phyloP scores from a whole-genome alignment of 2,329 filamentous ascomycete genomes.

The Trichoderma oligosporum region DNA sequence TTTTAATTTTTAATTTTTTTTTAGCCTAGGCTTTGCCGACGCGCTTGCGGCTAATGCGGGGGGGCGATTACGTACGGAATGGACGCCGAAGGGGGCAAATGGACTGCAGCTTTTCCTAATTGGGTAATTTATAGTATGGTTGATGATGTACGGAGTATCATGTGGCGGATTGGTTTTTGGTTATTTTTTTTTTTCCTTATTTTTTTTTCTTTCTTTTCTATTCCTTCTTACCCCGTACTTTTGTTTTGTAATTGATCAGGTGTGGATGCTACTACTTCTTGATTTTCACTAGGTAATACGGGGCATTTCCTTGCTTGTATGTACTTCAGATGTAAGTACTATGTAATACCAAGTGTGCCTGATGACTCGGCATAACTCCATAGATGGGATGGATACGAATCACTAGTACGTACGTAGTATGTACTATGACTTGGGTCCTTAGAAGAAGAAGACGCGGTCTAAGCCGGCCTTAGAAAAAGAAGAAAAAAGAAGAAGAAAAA shows the following conservation, averaged over 20 bases:
- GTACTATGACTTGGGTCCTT: background rate
- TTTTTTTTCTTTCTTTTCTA: background rate
- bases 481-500: background rate
- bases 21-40: conserved; percentile 1
- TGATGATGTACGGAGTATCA: background rate
- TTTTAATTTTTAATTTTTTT: too few relatives aligned
- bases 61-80: conserved; percentile 20
- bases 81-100: too few relatives aligned
- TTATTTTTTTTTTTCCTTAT: background rate
- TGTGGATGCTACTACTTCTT: background rate
- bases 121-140: background rate
- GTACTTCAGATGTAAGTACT: too few relatives aligned
- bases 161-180: background rate
- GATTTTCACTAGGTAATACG: too few relatives aligned
- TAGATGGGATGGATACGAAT: background rate
- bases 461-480: background rate
- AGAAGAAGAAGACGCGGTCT: background rate
- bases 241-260: background rate
- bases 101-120: background rate
- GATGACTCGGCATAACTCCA: background rate
- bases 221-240: conserved; percentile 1
- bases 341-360: too few relatives aligned
- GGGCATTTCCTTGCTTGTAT: too few relatives aligned
- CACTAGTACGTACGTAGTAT: too few relatives aligned
- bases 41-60: conserved; percentile 15